These are phyloP conservation scores for Albugo laibachii DNA, from an alignment of 352 stramenopile species.

Conservation along the genomic window DNA sequence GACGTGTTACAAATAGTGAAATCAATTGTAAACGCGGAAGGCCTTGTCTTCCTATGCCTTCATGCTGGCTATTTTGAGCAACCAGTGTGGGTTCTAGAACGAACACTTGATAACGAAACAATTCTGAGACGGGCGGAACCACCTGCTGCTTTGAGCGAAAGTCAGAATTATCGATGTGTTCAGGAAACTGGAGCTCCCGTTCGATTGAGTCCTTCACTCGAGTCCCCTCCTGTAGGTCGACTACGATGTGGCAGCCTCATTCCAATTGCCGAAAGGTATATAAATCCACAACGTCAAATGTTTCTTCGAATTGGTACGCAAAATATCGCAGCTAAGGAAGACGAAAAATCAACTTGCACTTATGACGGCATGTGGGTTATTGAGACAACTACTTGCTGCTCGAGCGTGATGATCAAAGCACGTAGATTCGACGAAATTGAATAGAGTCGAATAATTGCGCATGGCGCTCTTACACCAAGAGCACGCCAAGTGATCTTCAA, in stretches of 20 bases:
- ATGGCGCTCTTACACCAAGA: too few species aligned
- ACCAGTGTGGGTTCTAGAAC: constrained; percentile 43
- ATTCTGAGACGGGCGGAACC: constrained; percentile 41
- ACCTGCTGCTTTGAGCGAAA: constrained; percentile 10
- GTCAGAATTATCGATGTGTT: constrained; percentile 35
- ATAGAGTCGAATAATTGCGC: too few species aligned
- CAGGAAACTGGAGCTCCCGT: constrained; percentile 41
- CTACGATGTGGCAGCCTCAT: constrained; percentile 36
- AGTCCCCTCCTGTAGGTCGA: constrained; percentile 28
- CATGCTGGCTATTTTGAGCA: constrained; percentile 53
- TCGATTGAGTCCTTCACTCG: constrained; percentile 29
- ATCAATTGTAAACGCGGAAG: constrained; percentile 17
- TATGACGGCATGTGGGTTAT: constrained; percentile 29
- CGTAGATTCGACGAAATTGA: neutral
- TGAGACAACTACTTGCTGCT: constrained; percentile 53
- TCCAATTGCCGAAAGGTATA: constrained; percentile 22
- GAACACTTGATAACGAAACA: constrained; percentile 55
- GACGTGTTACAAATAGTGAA: constrained; percentile 56
- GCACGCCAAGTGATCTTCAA: too few species aligned
- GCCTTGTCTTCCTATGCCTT: constrained; percentile 38
- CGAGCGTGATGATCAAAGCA: constrained; percentile 49
- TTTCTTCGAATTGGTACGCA: constrained; percentile 19
- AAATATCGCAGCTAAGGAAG: neutral
- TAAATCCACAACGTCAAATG: constrained; percentile 43
- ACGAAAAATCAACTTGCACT: neutral